These are phyloP conservation scores for Erodium texanum DNA, from an alignment of 441 rosid genomes.

Conservation along the genomic window DNA sequence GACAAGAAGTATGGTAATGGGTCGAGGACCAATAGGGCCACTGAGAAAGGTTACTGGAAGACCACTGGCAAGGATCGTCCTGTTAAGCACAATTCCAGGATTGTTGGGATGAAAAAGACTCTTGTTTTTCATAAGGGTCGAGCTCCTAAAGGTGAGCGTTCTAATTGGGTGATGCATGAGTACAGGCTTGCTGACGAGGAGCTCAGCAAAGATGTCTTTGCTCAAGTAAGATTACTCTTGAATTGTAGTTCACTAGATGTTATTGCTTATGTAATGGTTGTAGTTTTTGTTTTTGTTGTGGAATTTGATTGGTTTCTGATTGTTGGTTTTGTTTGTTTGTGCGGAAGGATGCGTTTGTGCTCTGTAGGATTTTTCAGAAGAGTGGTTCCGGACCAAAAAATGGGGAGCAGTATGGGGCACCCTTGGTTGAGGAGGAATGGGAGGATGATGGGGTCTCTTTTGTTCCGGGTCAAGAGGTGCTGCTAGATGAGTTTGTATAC, in stretches of 20 bases:
- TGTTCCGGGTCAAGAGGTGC: constrained; percentile 46
- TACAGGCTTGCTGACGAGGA: constrained; percentile 74
- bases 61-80: constrained; percentile 87
- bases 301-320: constrained; percentile 3
- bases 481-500: constrained; percentile 29
- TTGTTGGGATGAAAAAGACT: constrained; percentile 92
- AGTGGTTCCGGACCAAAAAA: constrained; percentile 97
- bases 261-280: neutral
- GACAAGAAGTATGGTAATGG: constrained; percentile 86
- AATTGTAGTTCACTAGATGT: constrained; percentile 7
- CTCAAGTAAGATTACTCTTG: constrained; percentile 43
- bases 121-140: constrained; percentile 84
- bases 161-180: constrained; percentile 99
- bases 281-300: neutral
- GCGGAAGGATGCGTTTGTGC: constrained; percentile 68
- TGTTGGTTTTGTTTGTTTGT: constrained; percentile 15
- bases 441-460: constrained; percentile 51
- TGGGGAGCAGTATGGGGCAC: constrained; percentile 97
- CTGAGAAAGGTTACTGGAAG: constrained; percentile 96
- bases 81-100: constrained; percentile 31
- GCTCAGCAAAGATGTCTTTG: constrained; percentile 46
- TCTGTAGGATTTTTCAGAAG: constrained; percentile 88
- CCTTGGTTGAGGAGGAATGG: constrained; percentile 93
- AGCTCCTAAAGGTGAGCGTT: constrained; percentile 83
- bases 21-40: constrained; percentile 82